Base-by-base conservation (phyloP, 768 basidiomycete species). In the Kwoniella bestiolae region DNA sequence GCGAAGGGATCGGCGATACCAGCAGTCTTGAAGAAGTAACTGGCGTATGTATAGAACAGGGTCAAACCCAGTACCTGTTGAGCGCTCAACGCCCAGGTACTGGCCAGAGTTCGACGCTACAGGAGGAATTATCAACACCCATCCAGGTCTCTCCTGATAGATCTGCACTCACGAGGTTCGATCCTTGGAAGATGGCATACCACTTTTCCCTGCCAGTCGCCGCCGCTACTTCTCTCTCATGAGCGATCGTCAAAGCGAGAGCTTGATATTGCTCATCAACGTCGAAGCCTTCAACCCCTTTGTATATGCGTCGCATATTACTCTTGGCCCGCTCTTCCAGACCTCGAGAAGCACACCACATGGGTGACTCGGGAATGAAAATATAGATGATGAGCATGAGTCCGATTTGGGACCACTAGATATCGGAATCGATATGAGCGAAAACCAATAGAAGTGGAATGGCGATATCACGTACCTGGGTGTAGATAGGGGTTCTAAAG, bases 1-100 rank as follows among this genome's bases (percentile, higher is more conserved):
- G 63, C 55, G 56, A 66, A 66, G 14, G 69, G 65, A 32, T 71
- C 66, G 57, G 56, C 35, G 58, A 71, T 34, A 18, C 66, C 59
- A 31, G 59, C 65, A 21, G 59, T 55, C 59, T 60, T 52, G 45
- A 60, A 60, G 53, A 66, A 66, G 52, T 56, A 66, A 7, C 47
- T 29, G 21, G 59, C 34, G 31, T 66, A 66, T 21, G 58, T 66
- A 51, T 60, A 66, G 44, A 66, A 64, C 12, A 66, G 32, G 28
- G 65, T 60, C 2, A 66, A 35, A 66, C 65, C 65, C 11, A 60
- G 35, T 25, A 66, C 52, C 28, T 66, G 65, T 46, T 66, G 65
- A 29, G 44, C 25, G 21, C 38, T 55, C 21, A 64, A 49, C 25
- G 63, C 63, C 63, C 63, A 64, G 12, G 58, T 60, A 51, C 57